phyloP scores from a whole-genome alignment of 306 rosid genomes.

The Sindora glabra region DNA sequence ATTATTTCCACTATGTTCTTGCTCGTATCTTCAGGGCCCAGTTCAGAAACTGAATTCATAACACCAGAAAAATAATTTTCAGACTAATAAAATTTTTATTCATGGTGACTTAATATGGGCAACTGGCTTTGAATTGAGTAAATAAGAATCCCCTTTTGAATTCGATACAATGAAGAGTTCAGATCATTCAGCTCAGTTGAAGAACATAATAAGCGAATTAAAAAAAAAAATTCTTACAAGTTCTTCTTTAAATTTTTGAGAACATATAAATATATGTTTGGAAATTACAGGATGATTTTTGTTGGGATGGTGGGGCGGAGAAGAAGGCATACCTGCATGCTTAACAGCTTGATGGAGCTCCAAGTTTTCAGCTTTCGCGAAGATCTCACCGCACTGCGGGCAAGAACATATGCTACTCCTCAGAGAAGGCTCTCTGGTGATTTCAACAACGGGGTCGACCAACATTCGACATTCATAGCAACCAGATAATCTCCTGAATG shows the following conservation, averaged over 20 bases:
- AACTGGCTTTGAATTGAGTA: not conserved
- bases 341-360: conserved; percentile 77
- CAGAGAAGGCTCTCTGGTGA: conserved; percentile 78
- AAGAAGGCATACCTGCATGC: conserved; percentile 69
- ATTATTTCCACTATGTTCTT: conserved; percentile 96
- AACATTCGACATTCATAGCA: conserved; percentile 96
- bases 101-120: no score
- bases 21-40: conserved; percentile 93
- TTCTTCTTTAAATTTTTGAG: not conserved
- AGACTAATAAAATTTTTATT: no score
- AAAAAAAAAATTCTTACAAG: not conserved
- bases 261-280: not conserved
- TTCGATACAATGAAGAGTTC: not conserved
- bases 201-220: no score
- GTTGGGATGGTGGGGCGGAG: not conserved
- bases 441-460: conserved; percentile 83
- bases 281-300: not conserved
- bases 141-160: not conserved
- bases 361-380: conserved; percentile 74
- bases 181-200: not conserved
- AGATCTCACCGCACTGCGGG: conserved; percentile 84
- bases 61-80: not conserved
- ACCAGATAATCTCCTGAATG: conserved; percentile 85
- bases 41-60: conserved; percentile 63
- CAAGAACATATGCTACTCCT: conserved; percentile 74